These are phyloP conservation scores for Ambrosia trifida DNA, from an alignment of 129 eudicot species.

Conservation along the genomic window DNA sequence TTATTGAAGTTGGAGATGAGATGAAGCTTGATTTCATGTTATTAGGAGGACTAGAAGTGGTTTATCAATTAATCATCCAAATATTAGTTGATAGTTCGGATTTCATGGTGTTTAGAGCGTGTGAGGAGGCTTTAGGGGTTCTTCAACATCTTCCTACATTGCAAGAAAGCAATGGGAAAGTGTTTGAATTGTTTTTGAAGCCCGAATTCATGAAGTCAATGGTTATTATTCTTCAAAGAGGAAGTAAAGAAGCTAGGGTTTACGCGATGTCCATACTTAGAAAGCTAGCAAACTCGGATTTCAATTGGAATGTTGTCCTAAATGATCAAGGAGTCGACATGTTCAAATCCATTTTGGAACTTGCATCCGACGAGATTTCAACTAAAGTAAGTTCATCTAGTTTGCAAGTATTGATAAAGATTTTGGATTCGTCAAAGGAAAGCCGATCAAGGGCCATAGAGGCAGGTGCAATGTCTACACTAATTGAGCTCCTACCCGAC, in stretches of 20 bases:
- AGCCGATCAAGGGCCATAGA: constrained; percentile 55
- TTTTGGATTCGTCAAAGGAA: constrained; percentile 48
- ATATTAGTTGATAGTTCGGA: constrained; percentile 47
- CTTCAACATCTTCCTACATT: constrained; percentile 33
- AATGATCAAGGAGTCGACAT: constrained; percentile 53
- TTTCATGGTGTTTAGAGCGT: constrained; percentile 54
- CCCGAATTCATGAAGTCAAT: constrained; percentile 52
- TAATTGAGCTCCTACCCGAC: constrained; percentile 62
- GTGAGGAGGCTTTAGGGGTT: constrained; percentile 66
- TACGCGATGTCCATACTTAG: constrained; percentile 43
- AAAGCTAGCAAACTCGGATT: constrained; percentile 38
- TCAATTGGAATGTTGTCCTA: constrained; percentile 37
- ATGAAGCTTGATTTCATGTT: constrained; percentile 44
- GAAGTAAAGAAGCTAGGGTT: constrained; percentile 59
- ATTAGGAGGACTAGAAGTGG: constrained; percentile 49
- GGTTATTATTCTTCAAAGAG: constrained; percentile 59
- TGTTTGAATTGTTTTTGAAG: constrained; percentile 30
- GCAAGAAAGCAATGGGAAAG: constrained; percentile 41
- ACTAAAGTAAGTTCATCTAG: constrained; percentile 51
- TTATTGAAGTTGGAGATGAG: constrained; percentile 45
- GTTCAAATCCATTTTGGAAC: constrained; percentile 61
- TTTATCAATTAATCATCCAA: constrained; percentile 44
- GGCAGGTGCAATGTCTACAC: constrained; percentile 55
- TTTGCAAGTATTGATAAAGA: constrained; percentile 43
- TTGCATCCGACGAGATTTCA: constrained; percentile 55